Evolutionary conservation across 805 yeast genomes (phyloP).

Genomic region (Kazachstania taianensis): DNA sequence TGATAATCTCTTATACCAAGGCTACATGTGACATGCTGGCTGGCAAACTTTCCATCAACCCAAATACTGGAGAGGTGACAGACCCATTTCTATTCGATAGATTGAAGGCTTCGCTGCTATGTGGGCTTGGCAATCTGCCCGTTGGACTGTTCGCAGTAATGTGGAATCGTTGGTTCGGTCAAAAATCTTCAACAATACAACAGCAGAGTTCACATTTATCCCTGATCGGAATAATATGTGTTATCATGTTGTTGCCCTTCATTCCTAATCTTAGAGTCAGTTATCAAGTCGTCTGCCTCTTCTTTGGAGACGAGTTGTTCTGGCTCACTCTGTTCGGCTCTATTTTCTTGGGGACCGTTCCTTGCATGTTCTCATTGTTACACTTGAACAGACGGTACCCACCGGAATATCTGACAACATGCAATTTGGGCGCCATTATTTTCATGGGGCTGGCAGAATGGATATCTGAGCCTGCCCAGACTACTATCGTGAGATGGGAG

Average conservation of each 20-base stretch:
- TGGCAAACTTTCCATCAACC: conserved; percentile 25
- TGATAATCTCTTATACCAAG: conserved; percentile 26
- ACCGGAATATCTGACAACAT: conserved; percentile 22
- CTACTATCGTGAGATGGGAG: conserved; percentile 25
- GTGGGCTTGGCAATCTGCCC: conserved; percentile 25
- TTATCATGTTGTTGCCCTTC: conserved; percentile 17
- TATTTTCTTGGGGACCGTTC: conserved; percentile 19
- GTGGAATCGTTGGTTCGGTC: conserved; percentile 24
- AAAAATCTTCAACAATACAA: conserved; percentile 11
- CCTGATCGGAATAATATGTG: conserved; percentile 18
- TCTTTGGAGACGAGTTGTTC: conserved; percentile 11
- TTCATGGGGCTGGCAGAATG: conserved; percentile 25
- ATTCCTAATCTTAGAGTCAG: conserved; percentile 8
- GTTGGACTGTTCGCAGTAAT: conserved; percentile 27
- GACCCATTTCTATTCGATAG: conserved; percentile 30
- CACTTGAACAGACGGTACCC: conserved; percentile 16
- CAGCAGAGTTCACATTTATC: conserved; percentile 10
- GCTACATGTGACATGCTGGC: conserved; percentile 27
- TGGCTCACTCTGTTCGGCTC: conserved; percentile 13
- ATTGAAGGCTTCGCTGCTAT: conserved; percentile 25
- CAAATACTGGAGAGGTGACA: conserved; percentile 26
- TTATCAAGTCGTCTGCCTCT: conserved; percentile 7
- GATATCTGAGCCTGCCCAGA: conserved; percentile 20
- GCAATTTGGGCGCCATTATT: conserved; percentile 20
- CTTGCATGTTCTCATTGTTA: conserved; percentile 15